Conservation (phyloP, 2,329 filamentous ascomycete species). For the Thelonectria blattea region DNA sequence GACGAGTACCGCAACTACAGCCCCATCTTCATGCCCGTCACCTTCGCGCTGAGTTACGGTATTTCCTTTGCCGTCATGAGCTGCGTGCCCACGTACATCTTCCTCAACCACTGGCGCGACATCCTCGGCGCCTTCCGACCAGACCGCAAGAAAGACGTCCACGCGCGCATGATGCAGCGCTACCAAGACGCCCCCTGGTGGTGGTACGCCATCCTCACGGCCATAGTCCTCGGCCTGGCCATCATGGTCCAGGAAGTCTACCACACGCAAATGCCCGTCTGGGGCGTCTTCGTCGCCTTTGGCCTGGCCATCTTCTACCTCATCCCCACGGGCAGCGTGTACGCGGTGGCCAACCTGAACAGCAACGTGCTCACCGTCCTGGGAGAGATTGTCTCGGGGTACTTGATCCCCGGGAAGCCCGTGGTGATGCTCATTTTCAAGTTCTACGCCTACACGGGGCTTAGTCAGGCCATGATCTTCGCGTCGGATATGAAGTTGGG, state of each 20-base stretch:
- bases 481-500: conserved; percentile 55
- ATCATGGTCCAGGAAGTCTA: conserved; percentile 38
- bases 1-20: conserved; percentile 23
- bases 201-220: conserved; percentile 45
- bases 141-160: conserved; percentile 41
- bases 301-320: conserved; percentile 29
- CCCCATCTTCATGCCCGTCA: conserved; percentile 24
- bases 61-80: conserved; percentile 26
- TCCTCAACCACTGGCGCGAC: conserved; percentile 22
- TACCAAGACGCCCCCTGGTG: conserved; percentile 43
- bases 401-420: conserved; percentile 26
- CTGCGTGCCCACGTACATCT: conserved; percentile 22
- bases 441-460: conserved; percentile 24
- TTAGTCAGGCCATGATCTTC: conserved; percentile 53
- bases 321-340: conserved; percentile 34
- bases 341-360: conserved; percentile 43
- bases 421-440: conserved; percentile 34
- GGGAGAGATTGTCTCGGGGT: conserved; percentile 40
- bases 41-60: conserved; percentile 16
- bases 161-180: conserved; percentile 43
- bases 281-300: conserved; percentile 36
- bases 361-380: conserved; percentile 43
- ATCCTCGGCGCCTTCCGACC: conserved; percentile 18
- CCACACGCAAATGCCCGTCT: conserved; percentile 33
- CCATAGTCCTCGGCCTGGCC: conserved; percentile 40